A percentile compares a stretch with the other conserved stretches of the same genome.
Evolutionary conservation across 192 early-diverging fungal genomes (phyloP).

Genomic region (Coemansia furcata): DNA sequence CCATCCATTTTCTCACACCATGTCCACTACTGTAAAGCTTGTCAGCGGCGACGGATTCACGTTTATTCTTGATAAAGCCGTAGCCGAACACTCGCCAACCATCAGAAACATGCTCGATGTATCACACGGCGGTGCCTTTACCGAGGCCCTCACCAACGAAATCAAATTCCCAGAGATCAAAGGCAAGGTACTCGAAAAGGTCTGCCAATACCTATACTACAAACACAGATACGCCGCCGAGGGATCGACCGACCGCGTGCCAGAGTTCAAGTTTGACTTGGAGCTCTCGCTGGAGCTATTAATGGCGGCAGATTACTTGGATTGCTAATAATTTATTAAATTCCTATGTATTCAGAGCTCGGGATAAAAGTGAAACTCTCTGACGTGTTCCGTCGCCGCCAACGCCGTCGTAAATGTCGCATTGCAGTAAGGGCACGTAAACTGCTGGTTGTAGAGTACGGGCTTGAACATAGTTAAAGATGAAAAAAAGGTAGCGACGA

Average conservation of each 20-base stretch:
- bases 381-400: background rate
- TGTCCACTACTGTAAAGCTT: conserved; percentile 47
- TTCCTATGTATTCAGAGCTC: background rate
- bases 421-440: background rate
- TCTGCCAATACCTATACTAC: conserved; percentile 93
- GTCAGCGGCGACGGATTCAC: conserved; percentile 87
- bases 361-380: background rate
- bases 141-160: conserved; percentile 84
- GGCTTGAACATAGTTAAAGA: background rate
- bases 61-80: conserved; percentile 82
- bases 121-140: conserved; percentile 75
- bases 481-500: too few species aligned
- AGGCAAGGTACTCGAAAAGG: conserved; percentile 86
- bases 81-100: conserved; percentile 89
- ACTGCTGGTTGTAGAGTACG: background rate
- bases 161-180: conserved; percentile 92
- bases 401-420: background rate
- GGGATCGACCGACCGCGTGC: conserved; percentile 46
- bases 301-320: conserved; percentile 95
- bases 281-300: conserved; percentile 87
- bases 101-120: conserved; percentile 93
- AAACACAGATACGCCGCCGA: conserved; percentile 62
- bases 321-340: conserved; percentile 59
- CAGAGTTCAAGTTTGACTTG: conserved; percentile 87
- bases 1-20: background rate